Evolutionary conservation across 805 yeast genomes (phyloP).

Genomic region (Metschnikowia picachoensis): DNA sequence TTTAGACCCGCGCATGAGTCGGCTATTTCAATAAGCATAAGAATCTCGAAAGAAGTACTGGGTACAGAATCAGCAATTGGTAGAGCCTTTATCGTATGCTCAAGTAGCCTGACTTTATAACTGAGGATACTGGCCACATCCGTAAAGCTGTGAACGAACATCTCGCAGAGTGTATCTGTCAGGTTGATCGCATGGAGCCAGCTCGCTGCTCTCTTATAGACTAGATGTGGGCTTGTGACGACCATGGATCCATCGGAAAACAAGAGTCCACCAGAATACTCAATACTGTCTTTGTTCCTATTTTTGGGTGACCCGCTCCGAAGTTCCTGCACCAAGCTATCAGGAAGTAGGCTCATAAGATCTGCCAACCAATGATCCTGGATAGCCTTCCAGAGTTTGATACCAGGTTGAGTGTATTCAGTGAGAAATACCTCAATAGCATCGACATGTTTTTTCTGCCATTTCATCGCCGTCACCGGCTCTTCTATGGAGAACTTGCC

Average conservation of each 20-base stretch:
- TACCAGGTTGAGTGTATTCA: conserved; percentile 15
- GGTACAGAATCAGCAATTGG: background rate
- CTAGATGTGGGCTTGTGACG: conserved; percentile 27
- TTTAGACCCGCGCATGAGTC: conserved; percentile 35
- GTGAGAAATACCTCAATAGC: conserved; percentile 40
- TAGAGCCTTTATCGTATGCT: background rate
- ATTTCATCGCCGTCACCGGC: conserved; percentile 55
- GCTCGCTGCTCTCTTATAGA: conserved; percentile 30
- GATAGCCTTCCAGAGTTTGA: conserved; percentile 48
- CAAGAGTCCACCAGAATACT: conserved; percentile 34
- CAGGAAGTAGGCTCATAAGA: conserved; percentile 47
- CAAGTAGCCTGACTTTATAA: conserved; percentile 6
- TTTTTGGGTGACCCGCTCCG: conserved; percentile 12
- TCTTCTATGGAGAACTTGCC: conserved; percentile 56
- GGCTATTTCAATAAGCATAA: conserved; percentile 48
- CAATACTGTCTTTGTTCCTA: conserved; percentile 10
- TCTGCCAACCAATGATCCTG: conserved; percentile 69
- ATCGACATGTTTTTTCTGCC: conserved; percentile 61
- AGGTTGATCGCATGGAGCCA: conserved; percentile 18
- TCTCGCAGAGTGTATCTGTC: background rate
- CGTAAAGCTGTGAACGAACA: background rate
- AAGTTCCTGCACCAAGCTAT: conserved; percentile 26
- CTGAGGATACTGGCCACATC: conserved; percentile 5
- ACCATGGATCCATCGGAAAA: conserved; percentile 24
- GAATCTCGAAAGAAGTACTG: conserved; percentile 14